A percentile compares a stretch with the other conserved stretches of the same genome.
phyloP scores from a whole-genome alignment of 805 yeast species.

The Lachancea waltii region DNA sequence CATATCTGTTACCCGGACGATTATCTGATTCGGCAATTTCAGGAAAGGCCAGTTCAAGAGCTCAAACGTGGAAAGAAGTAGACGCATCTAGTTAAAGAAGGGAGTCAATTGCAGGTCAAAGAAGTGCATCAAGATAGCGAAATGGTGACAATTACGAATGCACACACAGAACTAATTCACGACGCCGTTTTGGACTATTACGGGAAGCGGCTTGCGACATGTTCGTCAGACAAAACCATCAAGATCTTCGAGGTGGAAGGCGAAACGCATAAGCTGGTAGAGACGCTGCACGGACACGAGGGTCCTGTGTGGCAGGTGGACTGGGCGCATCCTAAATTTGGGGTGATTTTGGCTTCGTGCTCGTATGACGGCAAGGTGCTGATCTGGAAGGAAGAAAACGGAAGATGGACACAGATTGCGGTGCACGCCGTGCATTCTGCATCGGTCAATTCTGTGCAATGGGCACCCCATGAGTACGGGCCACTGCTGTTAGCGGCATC shows the following conservation, averaged over 20 bases:
- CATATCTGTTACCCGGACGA: too few relatives aligned
- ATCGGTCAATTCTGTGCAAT: constrained; percentile 84
- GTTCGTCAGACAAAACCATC: constrained; percentile 94
- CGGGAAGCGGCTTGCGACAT: constrained; percentile 92
- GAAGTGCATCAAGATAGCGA: background rate
- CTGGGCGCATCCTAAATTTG: constrained; percentile 99
- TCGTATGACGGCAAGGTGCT: constrained; percentile 93
- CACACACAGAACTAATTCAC: constrained; percentile 89
- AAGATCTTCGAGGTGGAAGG: constrained; percentile 89
- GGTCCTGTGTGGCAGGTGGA: constrained; percentile 99
- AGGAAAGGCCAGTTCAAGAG: too few relatives aligned
- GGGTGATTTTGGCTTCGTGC: constrained; percentile 87
- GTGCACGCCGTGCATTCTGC: constrained; percentile 88
- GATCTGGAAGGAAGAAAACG: constrained; percentile 91
- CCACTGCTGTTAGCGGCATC: constrained; percentile 87
- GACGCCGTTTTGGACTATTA: constrained; percentile 97
- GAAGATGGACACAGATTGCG: constrained; percentile 80
- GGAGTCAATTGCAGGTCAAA: background rate
- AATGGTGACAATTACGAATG: constrained; percentile 79
- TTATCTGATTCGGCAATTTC: too few relatives aligned
- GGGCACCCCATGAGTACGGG: constrained; percentile 98
- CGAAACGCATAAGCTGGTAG: constrained; percentile 71
- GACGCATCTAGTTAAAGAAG: background rate
- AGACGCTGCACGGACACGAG: constrained; percentile 86
- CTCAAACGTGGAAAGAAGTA: too few relatives aligned